phyloP scores from a whole-genome alignment of 1,139 yeast genomes.

The Blastobotrys buckinghamii region DNA sequence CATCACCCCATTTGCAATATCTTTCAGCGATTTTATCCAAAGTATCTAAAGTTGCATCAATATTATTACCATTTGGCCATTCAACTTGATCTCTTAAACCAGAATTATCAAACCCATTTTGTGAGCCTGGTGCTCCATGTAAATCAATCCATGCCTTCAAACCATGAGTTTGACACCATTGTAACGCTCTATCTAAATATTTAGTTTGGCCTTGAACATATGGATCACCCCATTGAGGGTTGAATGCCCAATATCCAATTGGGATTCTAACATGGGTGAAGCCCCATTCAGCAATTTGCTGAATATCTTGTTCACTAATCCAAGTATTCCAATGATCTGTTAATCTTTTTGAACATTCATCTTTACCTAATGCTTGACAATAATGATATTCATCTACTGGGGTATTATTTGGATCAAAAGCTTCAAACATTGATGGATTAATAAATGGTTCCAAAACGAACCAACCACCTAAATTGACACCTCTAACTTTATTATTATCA shows the following conservation, averaged over 20 bases:
- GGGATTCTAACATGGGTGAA: constrained; percentile 87
- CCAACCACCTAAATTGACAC: constrained; percentile 94
- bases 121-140: constrained; percentile 97
- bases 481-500: constrained; percentile 49
- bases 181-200: constrained; percentile 68
- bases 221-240: constrained; percentile 61
- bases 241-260: constrained; percentile 94
- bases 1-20: constrained; percentile 67
- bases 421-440: constrained; percentile 72
- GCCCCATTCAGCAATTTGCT: constrained; percentile 56
- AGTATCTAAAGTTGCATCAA: constrained; percentile 48
- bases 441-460: constrained; percentile 77
- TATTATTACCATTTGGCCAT: constrained; percentile 47
- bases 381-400: constrained; percentile 88
- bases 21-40: constrained; percentile 42
- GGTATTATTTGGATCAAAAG: constrained; percentile 33
- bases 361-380: constrained; percentile 57
- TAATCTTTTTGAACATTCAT: constrained; percentile 47
- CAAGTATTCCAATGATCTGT: constrained; percentile 73
- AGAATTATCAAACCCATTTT: constrained; percentile 94
- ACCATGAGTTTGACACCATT: constrained; percentile 60
- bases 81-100: constrained; percentile 65
- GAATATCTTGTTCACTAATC: constrained; percentile 70
- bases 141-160: constrained; percentile 85
- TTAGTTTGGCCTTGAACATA: constrained; percentile 79